Evolutionary conservation across 768 basidiomycete species (phyloP), one percentile per base, ranked within the genome.

Genomic region (Amanita pseudoporphyria): DNA sequence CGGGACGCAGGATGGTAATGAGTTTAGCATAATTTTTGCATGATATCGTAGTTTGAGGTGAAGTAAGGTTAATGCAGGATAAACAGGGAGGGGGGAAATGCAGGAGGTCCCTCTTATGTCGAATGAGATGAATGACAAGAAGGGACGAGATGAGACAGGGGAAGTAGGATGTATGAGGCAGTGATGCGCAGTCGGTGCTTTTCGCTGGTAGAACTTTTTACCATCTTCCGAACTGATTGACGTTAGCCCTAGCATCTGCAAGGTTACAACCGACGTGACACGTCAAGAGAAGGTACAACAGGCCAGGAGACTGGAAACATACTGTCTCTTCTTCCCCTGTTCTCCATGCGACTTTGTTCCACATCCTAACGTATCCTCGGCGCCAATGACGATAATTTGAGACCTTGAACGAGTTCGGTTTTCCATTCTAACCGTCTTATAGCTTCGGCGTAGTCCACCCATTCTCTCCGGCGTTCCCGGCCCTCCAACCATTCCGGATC

Each of bases 391-490:
- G 81, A 89, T 26, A 84, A 71, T 57, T 73, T 72, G 46, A 91
- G 72, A 45, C 81, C 88, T 62, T 87, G 83, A 6, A 80, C 78
- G 38, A 92, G 75, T 68, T 92, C 89, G n/a, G 76, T 68, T 63
- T 92, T 92, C 89, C 89, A 92, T 53, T 81, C 75, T 35, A 92
- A 62, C 57, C 89, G 71, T 58, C 73, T 68, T 54, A 79, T 67
- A 13, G 89, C 89, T 68, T 91, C 89, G 39, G 81, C 78, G 58
- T 83, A 89, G 65, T 90, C 87, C 57, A 92, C 87, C 87, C 87
- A 90, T 69, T 91, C 89, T 58, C 89, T 70, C 63, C 71, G 73
- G 53, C 89, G 80, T 69, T 92, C 88, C 56, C 79, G 73, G 58
- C 77, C 70, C 64, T 92, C 89, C 51, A 87, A 69, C 89, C 89